Evolutionary conservation across 768 basidiomycete species (phyloP), one percentile per base, ranked within the genome.

Genomic region (Royoungia palumana): DNA sequence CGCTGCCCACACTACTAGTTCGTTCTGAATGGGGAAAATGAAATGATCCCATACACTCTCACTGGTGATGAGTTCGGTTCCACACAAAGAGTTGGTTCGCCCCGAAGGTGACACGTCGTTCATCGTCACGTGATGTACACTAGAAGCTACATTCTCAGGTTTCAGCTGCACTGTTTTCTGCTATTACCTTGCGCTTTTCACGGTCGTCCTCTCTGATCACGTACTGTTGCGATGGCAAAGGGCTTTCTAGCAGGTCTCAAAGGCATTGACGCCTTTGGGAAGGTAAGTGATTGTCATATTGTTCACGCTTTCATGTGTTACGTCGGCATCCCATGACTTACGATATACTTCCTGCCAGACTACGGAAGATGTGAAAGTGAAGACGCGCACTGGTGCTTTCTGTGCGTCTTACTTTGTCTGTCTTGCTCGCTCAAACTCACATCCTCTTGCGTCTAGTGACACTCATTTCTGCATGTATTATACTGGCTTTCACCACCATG

Each of bases 291-390:
- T 35, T 8, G n/a, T n/a, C n/a, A n/a, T n/a, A 1, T 34, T 16
- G 8, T 25, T 41, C 27, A 17, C 17, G 11, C 36, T 35, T 43
- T 43, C 16, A 22, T 36, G 32, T 51, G 47, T 51, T 36, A 55
- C 43, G 41, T 58, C 10, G 45, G 11, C 46, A 35, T 28, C 25
- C 11, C n/a, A 25, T 13, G 24, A 22, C 54, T 63, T 38, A 54
- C 47, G 20, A 37, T 40, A 44, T 37, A 44, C 47, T 27, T 30
- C 5, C 41, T 36, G 2, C 40, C 60, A 99, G 95, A 99, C 96
- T 32, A 91, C 91, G 68, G 96, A 98, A 65, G 96, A 99, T 76
- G 96, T 99, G 55, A 98, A 98, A 74, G 91, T 99, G 72, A 94
- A 94, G 78, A 98, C 96, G 28, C 83, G 94, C 49, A 92, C 89